A percentile compares a stretch with the other conserved stretches of the same genome.
Evolutionary conservation across 2,329 filamentous ascomycete genomes (phyloP).

Genomic region (Blumeria graminis): DNA sequence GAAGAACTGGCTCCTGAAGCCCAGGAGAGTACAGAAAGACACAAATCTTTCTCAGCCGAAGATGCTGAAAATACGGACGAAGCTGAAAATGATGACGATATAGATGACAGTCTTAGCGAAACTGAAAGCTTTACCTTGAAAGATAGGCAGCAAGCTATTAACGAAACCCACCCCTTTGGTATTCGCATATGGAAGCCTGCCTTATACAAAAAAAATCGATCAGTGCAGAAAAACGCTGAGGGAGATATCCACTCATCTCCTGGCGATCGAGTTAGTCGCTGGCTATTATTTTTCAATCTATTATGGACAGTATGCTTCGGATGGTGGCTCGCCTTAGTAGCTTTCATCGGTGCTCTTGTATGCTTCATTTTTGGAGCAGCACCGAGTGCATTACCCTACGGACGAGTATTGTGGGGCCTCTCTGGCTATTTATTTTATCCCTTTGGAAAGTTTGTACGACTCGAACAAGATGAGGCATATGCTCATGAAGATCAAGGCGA

Average conservation of each 20-base stretch:
- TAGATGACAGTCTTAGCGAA: slow-evolving; percentile 53
- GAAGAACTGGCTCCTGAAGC: slow-evolving; percentile 3
- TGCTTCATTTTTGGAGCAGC: slow-evolving; percentile 63
- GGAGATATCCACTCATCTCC: slow-evolving; percentile 92
- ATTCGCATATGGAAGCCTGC: slow-evolving; percentile 98
- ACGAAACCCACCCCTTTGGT: slow-evolving; percentile 94
- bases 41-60: slow-evolving; percentile 8
- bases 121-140: slow-evolving; percentile 95
- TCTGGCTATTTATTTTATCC: slow-evolving; percentile 80
- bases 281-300: slow-evolving; percentile 72
- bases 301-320: slow-evolving; percentile 82
- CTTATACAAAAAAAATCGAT: slow-evolving; percentile 89
- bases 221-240: slow-evolving; percentile 87
- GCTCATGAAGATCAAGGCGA: slow-evolving; percentile 86
- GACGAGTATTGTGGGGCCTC: slow-evolving; percentile 60
- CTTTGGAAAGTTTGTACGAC: slow-evolving; percentile 84
- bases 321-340: slow-evolving; percentile 76
- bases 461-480: slow-evolving; percentile 86
- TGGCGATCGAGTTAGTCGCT: slow-evolving; percentile 60
- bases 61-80: slow-evolving; percentile 19
- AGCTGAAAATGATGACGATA: slow-evolving; percentile 15
- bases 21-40: slow-evolving; percentile 6
- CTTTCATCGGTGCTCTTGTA: slow-evolving; percentile 46
- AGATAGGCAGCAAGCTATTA: slow-evolving; percentile 92
- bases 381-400: slow-evolving; percentile 65